Conservation (phyloP, 179 eudicot genomes). For the Corrigiola litoralis region DNA sequence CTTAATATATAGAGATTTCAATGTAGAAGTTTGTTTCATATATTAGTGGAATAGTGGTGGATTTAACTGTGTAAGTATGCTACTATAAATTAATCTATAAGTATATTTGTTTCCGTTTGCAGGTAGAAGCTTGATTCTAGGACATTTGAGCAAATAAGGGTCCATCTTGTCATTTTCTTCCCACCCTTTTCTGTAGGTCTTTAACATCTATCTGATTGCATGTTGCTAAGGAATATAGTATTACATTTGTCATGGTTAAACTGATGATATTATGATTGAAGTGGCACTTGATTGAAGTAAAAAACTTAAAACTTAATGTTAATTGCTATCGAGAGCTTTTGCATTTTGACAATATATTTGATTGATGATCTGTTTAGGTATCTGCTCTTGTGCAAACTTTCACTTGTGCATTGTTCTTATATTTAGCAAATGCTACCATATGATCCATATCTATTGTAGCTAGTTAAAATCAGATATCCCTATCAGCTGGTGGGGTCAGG, state of each 20-base stretch:
- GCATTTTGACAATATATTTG: not conserved
- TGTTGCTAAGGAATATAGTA: not conserved
- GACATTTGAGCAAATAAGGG: not conserved
- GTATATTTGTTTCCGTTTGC: not conserved
- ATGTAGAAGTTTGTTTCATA: not conserved
- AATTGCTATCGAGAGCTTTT: not conserved
- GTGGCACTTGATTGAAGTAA: slow-evolving; percentile 3
- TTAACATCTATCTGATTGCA: not conserved
- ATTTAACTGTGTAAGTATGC: too few relatives aligned
- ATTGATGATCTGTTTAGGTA: not conserved
- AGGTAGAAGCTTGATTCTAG: not conserved
- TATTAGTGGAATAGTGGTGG: too few relatives aligned
- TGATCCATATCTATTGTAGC: not conserved
- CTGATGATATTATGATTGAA: slow-evolving; percentile 7
- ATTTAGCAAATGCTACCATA: slow-evolving; percentile 2
- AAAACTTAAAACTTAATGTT: not conserved
- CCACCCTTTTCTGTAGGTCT: not conserved
- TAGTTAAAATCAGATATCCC: not conserved
- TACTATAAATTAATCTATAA: not conserved
- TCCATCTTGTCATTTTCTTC: not conserved
- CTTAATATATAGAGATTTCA: not conserved
- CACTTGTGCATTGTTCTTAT: not conserved
- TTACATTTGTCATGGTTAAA: slow-evolving; percentile 1
- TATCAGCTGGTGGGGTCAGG: not conserved
- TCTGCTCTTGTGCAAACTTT: not conserved